These are phyloP conservation scores for Hortaea sp. DNA, from an alignment of 2,329 filamentous ascomycete species.

Conservation along the genomic window DNA sequence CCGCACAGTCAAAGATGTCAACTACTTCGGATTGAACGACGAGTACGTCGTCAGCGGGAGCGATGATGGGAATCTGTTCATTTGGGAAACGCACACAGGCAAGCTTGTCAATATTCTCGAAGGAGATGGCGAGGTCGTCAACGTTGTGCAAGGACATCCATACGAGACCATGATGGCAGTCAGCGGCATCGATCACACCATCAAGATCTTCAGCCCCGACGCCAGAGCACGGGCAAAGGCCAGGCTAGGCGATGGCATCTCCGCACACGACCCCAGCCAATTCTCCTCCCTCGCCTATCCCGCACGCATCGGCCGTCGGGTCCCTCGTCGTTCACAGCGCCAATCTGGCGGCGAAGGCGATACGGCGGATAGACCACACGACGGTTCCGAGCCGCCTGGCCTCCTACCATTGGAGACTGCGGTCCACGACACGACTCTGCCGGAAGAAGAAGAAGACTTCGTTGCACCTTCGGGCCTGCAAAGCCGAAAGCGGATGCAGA, in stretches of 20 bases:
- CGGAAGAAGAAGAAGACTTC: slow-evolving; percentile 26
- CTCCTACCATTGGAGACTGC: slow-evolving; percentile 4
- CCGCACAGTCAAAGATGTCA: slow-evolving; percentile 59
- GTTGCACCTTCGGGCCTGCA: slow-evolving; percentile 38
- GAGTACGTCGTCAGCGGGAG: slow-evolving; percentile 60
- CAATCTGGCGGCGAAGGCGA: background rate
- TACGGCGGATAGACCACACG: background rate
- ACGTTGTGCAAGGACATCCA: slow-evolving; percentile 58
- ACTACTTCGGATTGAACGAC: slow-evolving; percentile 56
- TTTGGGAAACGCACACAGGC: slow-evolving; percentile 55
- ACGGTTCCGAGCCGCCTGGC: slow-evolving; percentile 19
- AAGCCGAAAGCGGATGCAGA: slow-evolving; percentile 49
- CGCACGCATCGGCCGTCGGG: slow-evolving; percentile 7
- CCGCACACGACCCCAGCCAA: slow-evolving; percentile 34
- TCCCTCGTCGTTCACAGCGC: background rate
- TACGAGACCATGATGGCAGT: slow-evolving; percentile 58
- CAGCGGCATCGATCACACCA: slow-evolving; percentile 57
- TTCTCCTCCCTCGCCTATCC: slow-evolving; percentile 32
- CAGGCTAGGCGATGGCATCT: slow-evolving; percentile 47
- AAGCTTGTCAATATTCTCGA: slow-evolving; percentile 55
- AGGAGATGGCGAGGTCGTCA: slow-evolving; percentile 60
- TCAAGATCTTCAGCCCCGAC: slow-evolving; percentile 59
- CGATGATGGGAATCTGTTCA: slow-evolving; percentile 57
- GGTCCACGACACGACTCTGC: background rate
- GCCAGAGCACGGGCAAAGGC: slow-evolving; percentile 47